Percentiles rank a stretch among this genome's conserved stretches.
These are phyloP conservation scores for Ministeria vibrans DNA, from an alignment of 78 protist genomes.

Conservation along the genomic window DNA sequence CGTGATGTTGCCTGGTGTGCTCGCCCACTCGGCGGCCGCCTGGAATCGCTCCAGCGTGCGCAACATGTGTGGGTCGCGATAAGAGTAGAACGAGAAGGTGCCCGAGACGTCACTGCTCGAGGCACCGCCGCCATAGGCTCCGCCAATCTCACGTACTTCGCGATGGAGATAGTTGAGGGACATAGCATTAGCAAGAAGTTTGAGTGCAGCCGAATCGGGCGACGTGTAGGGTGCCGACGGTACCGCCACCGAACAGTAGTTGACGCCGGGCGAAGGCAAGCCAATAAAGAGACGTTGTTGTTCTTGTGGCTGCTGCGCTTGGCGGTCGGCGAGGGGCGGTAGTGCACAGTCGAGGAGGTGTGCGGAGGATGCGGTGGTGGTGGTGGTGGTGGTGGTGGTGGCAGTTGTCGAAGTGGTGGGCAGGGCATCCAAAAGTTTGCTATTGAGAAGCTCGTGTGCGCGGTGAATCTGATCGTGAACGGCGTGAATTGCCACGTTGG, in stretches of 20 bases:
- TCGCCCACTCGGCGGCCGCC: slow-evolving; percentile 37
- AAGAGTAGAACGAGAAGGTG: slow-evolving; percentile 30
- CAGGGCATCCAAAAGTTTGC: no score
- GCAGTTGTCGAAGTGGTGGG: no score
- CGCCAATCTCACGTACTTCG: slow-evolving; percentile 78
- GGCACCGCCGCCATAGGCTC: slow-evolving; percentile 81
- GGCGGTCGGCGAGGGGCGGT: no score
- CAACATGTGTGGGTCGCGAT: slow-evolving; percentile 57
- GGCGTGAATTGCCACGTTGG: no score
- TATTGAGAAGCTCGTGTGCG: no score
- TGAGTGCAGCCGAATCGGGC: neutral
- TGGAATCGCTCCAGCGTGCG: slow-evolving; percentile 36
- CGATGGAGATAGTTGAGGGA: slow-evolving; percentile 41
- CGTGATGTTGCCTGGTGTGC: slow-evolving; percentile 19
- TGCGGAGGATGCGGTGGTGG: no score
- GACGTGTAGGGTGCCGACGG: neutral
- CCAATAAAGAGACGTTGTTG: no score
- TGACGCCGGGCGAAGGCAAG: neutral
- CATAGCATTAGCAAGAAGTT: neutral
- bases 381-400: no score
- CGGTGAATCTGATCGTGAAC: no score
- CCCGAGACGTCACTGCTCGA: slow-evolving; percentile 21
- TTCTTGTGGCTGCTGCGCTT: no score
- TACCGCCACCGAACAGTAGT: neutral
- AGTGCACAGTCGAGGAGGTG: no score